These are phyloP conservation scores for Lichtheimia ornata DNA, from an alignment of 371 early-diverging fungal species.

Conservation along the genomic window DNA sequence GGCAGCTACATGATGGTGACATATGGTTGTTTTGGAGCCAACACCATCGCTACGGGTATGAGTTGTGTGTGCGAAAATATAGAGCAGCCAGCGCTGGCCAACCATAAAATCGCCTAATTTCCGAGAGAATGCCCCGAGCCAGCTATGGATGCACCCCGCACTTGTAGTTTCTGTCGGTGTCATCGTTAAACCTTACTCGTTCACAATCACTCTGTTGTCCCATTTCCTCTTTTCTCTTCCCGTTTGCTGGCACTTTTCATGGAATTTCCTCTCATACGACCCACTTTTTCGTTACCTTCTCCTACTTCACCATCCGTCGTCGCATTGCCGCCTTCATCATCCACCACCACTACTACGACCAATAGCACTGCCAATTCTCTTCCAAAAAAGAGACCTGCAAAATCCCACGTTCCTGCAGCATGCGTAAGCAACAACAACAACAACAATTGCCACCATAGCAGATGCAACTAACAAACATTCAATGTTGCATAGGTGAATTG, in stretches of 20 bases:
- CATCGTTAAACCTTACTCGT: conserved; percentile 1
- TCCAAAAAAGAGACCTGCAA: conserved; percentile 12
- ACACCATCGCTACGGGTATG: no score
- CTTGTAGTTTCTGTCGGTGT: no score
- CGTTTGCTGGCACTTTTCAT: neutral
- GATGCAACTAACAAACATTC: neutral
- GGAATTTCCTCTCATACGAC: neutral
- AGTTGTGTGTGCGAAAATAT: no score
- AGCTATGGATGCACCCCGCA: no score
- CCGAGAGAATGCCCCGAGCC: no score
- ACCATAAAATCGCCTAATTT: no score
- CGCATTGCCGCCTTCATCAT: neutral
- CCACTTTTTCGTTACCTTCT: neutral
- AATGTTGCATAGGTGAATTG: conserved; percentile 32
- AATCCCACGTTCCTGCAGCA: conserved; percentile 23
- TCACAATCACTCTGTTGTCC: neutral
- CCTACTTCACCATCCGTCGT: neutral
- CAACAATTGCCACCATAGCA: neutral
- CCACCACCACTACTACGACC: no score
- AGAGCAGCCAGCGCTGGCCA: no score
- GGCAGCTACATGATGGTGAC: no score
- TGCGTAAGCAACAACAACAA: conserved; percentile 14
- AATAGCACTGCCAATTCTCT: neutral
- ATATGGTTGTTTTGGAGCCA: no score
- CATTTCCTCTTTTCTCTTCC: neutral